Evolutionary conservation across 805 yeast species (phyloP).

Genomic region (Saccharomycopsis amapae): DNA sequence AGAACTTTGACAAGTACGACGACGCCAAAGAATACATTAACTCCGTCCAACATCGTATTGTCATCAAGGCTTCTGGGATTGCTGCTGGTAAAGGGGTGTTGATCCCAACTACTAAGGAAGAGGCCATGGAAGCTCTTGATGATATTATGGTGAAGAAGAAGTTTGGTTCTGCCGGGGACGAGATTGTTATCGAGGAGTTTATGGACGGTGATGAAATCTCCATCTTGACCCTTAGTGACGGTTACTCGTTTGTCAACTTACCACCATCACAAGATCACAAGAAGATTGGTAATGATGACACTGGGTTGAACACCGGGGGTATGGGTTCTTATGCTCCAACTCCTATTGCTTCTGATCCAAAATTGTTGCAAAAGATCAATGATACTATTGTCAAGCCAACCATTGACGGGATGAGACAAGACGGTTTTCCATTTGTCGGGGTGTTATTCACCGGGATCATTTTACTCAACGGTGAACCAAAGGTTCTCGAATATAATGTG

Average conservation of each 20-base stretch:
- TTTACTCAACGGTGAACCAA: constrained; percentile 75
- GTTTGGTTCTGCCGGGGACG: constrained; percentile 92
- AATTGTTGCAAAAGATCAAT: constrained; percentile 62
- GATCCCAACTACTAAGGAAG: constrained; percentile 77
- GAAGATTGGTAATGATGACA: constrained; percentile 87
- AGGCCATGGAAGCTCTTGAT: constrained; percentile 76
- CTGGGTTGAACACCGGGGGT: constrained; percentile 96
- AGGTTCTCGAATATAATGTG: constrained; percentile 93
- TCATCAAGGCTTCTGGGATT: constrained; percentile 93
- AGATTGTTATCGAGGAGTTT: constrained; percentile 91
- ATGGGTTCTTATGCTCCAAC: constrained; percentile 99
- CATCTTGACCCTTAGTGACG: constrained; percentile 86
- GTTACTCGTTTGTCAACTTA: constrained; percentile 80
- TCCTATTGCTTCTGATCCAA: constrained; percentile 75
- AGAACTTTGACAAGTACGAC: constrained; percentile 71
- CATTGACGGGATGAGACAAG: constrained; percentile 92
- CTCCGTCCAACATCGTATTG: constrained; percentile 64
- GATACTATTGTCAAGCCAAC: constrained; percentile 79
- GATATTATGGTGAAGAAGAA: constrained; percentile 85
- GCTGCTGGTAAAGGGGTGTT: constrained; percentile 99
- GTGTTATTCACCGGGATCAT: constrained; percentile 92
- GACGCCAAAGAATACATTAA: constrained; percentile 68
- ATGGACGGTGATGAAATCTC: constrained; percentile 96
- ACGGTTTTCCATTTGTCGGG: constrained; percentile 93
- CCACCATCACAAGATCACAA: constrained; percentile 99